Percentiles rank a stretch among this genome's conserved stretches.
phyloP scores from a whole-genome alignment of 208 protist genomes.

The Hexamita inflata region DNA sequence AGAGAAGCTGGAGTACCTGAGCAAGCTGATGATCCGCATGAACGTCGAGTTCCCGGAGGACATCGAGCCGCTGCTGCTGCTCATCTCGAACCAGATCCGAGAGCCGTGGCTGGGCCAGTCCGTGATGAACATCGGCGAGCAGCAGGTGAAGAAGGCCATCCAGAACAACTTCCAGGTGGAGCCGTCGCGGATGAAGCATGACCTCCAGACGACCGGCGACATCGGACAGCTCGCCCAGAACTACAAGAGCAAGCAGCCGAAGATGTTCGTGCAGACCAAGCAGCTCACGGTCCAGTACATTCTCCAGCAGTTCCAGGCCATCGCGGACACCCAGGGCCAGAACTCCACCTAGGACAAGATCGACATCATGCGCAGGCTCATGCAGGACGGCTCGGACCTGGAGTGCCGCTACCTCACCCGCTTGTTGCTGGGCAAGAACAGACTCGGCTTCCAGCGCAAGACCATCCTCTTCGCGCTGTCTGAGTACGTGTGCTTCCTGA shows the following conservation, averaged over 20 bases:
- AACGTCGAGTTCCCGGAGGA: not conserved
- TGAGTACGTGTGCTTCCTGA: conserved; percentile 57
- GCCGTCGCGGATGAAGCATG: not conserved
- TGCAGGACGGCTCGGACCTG: conserved; percentile 64
- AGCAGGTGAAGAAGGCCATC: not conserved
- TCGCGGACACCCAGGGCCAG: conserved; percentile 64
- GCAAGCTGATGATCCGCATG: not conserved
- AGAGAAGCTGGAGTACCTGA: not conserved
- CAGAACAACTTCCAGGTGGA: not conserved
- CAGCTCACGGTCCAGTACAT: conserved; percentile 67
- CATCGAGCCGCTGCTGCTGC: not conserved
- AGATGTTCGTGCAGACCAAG: conserved; percentile 66
- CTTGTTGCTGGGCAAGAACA: conserved; percentile 81
- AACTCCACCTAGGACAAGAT: conserved; percentile 18
- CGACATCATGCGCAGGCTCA: conserved; percentile 70
- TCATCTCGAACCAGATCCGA: conserved; percentile 1
- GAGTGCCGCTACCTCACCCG: conserved; percentile 82
- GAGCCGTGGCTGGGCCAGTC: not conserved
- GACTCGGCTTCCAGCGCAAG: conserved; percentile 83
- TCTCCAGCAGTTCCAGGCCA: conserved; percentile 63
- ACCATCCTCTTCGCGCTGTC: conserved; percentile 77
- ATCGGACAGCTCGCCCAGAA: not conserved
- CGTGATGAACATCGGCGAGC: not conserved
- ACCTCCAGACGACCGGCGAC: not conserved
- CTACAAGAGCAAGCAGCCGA: conserved; percentile 24